These are phyloP conservation scores for Sarocladium brachiariae DNA, from an alignment of 2,329 filamentous ascomycete species.

Conservation along the genomic window DNA sequence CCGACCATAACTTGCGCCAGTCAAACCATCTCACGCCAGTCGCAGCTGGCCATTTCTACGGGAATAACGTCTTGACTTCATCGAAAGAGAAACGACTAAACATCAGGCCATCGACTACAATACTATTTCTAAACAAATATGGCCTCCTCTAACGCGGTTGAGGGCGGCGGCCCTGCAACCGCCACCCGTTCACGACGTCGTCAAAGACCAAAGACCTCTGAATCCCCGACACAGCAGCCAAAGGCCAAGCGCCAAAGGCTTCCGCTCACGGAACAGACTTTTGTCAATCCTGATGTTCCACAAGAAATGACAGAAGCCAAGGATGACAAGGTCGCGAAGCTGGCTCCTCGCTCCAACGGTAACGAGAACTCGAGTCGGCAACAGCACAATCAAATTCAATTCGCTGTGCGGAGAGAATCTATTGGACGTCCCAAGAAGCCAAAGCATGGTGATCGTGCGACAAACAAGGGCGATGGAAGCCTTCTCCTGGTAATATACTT, in stretches of 20 bases:
- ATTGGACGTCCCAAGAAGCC: constrained; percentile 56
- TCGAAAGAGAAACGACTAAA: neutral
- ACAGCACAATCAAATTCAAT: constrained; percentile 5
- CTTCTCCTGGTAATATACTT: constrained; percentile 48
- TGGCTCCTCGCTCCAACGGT: constrained; percentile 14
- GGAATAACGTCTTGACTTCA: neutral
- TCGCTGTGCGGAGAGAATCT: constrained; percentile 40
- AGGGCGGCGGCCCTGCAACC: constrained; percentile 41
- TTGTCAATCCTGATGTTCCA: constrained; percentile 39
- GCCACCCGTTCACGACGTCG: constrained; percentile 55
- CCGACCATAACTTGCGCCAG: neutral
- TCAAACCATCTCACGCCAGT: neutral
- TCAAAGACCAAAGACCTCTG: constrained; percentile 51
- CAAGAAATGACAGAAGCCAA: constrained; percentile 52
- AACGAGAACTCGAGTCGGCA: constrained; percentile 35
- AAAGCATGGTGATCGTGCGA: constrained; percentile 53
- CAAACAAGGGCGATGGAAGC: constrained; percentile 60
- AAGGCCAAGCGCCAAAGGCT: constrained; percentile 58
- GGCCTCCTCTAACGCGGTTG: constrained; percentile 8
- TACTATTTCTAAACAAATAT: neutral
- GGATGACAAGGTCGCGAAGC: constrained; percentile 38
- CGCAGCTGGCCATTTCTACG: neutral
- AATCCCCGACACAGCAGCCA: constrained; percentile 48
- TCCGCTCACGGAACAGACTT: constrained; percentile 50
- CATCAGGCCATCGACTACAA: neutral